Conservation (phyloP, 2,329 filamentous ascomycete genomes). For the Mycocentrospora acerina region DNA sequence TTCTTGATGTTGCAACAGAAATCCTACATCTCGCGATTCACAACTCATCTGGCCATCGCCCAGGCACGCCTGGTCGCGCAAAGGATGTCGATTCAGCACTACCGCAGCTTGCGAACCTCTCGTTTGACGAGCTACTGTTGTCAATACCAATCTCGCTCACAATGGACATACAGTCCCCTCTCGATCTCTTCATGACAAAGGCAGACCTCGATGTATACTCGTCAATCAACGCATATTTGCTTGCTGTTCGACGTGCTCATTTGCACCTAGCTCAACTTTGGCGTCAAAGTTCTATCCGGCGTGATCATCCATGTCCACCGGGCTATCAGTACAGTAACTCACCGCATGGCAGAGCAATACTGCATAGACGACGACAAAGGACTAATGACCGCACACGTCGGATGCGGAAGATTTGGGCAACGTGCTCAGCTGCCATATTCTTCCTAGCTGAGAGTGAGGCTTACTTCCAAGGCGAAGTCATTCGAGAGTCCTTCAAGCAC, state of each 20-base stretch:
- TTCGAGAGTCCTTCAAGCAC: slow-evolving; percentile 76
- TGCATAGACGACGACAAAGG: slow-evolving; percentile 64
- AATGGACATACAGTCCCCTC: slow-evolving; percentile 72
- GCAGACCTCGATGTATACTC: slow-evolving; percentile 79
- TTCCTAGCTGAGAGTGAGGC: slow-evolving; percentile 84
- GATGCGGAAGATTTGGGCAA: slow-evolving; percentile 87
- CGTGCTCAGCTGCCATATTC: slow-evolving; percentile 82
- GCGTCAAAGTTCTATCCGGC: slow-evolving; percentile 77
- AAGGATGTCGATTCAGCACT: slow-evolving; percentile 32
- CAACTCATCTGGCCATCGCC: slow-evolving; percentile 44
- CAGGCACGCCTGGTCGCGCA: slow-evolving; percentile 45
- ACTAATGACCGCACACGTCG: slow-evolving; percentile 63
- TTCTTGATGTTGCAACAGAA: slow-evolving; percentile 78
- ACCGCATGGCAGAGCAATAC: slow-evolving; percentile 60
- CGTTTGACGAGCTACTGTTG: slow-evolving; percentile 80
- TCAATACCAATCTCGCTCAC: slow-evolving; percentile 72
- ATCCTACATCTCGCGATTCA: slow-evolving; percentile 68
- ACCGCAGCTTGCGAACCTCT: slow-evolving; percentile 46
- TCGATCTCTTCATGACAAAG: slow-evolving; percentile 82
- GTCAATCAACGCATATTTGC: slow-evolving; percentile 80
- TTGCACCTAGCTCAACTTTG: slow-evolving; percentile 82
- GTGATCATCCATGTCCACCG: slow-evolving; percentile 73
- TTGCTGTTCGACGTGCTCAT: slow-evolving; percentile 83
- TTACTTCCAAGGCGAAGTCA: slow-evolving; percentile 88
- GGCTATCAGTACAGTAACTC: slow-evolving; percentile 64